Percentiles rank a stretch among this genome's conserved stretches.
phyloP scores from a whole-genome alignment of 345 rosid genomes.

The Syzygium grande region DNA sequence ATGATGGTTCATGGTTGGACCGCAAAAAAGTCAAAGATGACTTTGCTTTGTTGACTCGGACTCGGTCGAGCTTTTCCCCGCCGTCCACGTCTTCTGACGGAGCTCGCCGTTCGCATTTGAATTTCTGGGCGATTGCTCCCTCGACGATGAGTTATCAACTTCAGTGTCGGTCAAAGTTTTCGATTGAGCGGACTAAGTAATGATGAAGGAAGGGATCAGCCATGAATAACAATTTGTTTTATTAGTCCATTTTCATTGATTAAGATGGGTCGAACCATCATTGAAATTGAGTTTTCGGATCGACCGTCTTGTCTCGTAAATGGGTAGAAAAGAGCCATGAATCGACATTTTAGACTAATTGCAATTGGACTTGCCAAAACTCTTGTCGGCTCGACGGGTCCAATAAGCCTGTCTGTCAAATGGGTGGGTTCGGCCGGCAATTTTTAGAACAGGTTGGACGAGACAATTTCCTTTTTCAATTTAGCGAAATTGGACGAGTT shows the following conservation, averaged over 20 bases:
- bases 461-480: not conserved
- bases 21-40: not conserved
- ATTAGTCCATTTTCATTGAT: not conserved
- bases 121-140: not conserved
- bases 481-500: not conserved
- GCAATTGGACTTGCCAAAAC: not conserved
- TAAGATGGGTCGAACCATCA: not conserved
- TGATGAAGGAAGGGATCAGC: not conserved
- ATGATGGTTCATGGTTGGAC: not conserved
- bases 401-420: not conserved
- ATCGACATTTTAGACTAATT: not conserved
- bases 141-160: not conserved
- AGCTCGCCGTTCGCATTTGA: not conserved
- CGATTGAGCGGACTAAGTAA: not conserved
- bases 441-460: accelerated
- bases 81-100: not conserved
- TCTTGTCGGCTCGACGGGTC: not conserved
- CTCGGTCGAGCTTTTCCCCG: not conserved
- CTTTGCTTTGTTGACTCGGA: not conserved
- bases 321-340: not conserved
- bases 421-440: accelerated
- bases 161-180: not conserved
- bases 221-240: no score
- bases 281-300: not conserved
- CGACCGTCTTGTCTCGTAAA: accelerated